Evolutionary conservation across 805 yeast genomes (phyloP), one percentile per base, ranked within the genome.

Genomic region (Saccharomycopsis sp.): DNA sequence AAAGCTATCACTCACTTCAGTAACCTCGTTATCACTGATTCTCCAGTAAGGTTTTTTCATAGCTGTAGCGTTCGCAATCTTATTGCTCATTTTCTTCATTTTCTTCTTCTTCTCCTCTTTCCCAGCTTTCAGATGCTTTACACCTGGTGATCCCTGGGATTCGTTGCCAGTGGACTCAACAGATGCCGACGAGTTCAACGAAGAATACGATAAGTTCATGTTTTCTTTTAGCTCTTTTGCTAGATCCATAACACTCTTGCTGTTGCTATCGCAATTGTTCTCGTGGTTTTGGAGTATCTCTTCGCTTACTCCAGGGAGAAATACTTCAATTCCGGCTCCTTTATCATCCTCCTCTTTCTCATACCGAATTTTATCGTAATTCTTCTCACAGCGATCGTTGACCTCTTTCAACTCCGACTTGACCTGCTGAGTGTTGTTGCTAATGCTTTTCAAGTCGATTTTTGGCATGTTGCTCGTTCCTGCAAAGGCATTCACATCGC

Each of bases 41-140:
- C 88, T 78, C 98, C 98, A 92, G 65, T 76, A 87, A 18, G 92
- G 91, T 50, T 78, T 71, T 57, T 81, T 82, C 2, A 76, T 44
- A 12, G 12, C 16, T 5, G 18, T 44, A 12, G 48, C 21, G 7
- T 44, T 44, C 8, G 21, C 21, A 12, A 16, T 44, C 16, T 44
- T 44, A 12, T 16, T 44, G 18, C 21, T 44, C 18, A 18, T 44
- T 18, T 44, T 44, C 21, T 44, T 44, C 16, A 18, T 44, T 16
- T 44, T 44, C 18, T 44, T 44, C 48, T 44, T 12, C 12, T 44
- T 44, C 8, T 4, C 4, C 7, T 4, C 48, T 12, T 44, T 44
- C 12, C 37, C 37, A n/a, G n/a, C n/a, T n/a, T n/a, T n/a, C 37
- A 29, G 37, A 12, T 29, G 37, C 12, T 29, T 29, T 29, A 5